Evolutionary conservation across 805 yeast species (phyloP), one percentile per base, ranked within the genome.

Genomic region (Metahyphopichia silvanorum): DNA sequence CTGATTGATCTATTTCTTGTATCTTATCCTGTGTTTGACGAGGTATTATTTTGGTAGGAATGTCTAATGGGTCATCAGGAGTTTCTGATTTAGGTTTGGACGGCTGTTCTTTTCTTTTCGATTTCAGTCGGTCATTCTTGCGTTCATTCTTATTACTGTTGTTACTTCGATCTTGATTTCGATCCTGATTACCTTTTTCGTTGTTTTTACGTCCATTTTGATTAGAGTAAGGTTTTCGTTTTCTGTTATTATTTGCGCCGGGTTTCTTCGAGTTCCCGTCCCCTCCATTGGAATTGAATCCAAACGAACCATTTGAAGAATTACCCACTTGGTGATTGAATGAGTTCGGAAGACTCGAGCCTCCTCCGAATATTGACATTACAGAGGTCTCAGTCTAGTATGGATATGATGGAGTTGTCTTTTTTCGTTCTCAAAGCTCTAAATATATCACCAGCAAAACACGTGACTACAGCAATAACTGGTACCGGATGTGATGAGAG

Each of bases 331-430:
- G 21, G 7, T 7, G 10, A 20, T 20, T 20, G 21, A 20, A 25
- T 14, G 42, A 28, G 26, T 21, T 34, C 24, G 35, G 20, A 22
- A 30, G 10, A 27, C 26, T 33, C 21, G 37, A 33, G 22, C 29
- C 33, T 18, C 43, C 37, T 34, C 42, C 50, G 44, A 46, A 44
- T 29, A 42, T 45, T 18, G 51, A 44, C 47, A 46, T 46, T n/a
- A n/a, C n/a, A n/a, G n/a, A n/a, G n/a, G n/a, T n/a, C n/a, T n/a
- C n/a, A n/a, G n/a, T n/a, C n/a, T n/a, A n/a, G n/a, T n/a, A n/a
- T n/a, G n/a, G n/a, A n/a, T n/a, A n/a, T n/a, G n/a, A n/a, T n/a
- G n/a, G n/a, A n/a, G n/a, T n/a, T n/a, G n/a, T n/a, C n/a, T n/a
- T n/a, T n/a, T n/a, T n/a, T n/a, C n/a, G n/a, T n/a, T n/a, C n/a